Conservation (phyloP, 2,329 filamentous ascomycete genomes). For the Sporothrix humicola region DNA sequence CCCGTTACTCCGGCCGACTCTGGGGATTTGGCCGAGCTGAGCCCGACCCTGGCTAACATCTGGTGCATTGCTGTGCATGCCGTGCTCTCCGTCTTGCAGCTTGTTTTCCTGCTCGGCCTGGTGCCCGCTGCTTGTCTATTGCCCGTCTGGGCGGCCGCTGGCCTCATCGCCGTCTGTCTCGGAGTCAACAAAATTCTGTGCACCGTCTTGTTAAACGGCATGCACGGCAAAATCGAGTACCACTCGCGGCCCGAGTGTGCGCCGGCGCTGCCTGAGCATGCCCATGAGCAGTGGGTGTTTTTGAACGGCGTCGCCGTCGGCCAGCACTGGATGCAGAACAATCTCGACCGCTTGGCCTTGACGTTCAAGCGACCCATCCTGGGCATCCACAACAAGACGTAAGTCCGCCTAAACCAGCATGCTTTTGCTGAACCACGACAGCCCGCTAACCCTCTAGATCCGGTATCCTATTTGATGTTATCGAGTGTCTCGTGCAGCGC, state of each 20-base stretch:
- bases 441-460: slow-evolving; percentile 39
- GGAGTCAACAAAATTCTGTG: slow-evolving; percentile 59
- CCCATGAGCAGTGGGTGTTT: slow-evolving; percentile 78
- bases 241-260: slow-evolving; percentile 61
- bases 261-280: slow-evolving; percentile 54
- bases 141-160: slow-evolving; percentile 55
- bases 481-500: slow-evolving; percentile 79
- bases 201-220: slow-evolving; percentile 57
- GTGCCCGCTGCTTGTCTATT: slow-evolving; percentile 58
- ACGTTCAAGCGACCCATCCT: slow-evolving; percentile 74
- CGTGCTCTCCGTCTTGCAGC: slow-evolving; percentile 64
- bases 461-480: slow-evolving; percentile 75
- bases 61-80: slow-evolving; percentile 63
- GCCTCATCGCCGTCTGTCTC: slow-evolving; percentile 53
- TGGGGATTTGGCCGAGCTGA: slow-evolving; percentile 67
- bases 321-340: slow-evolving; percentile 72
- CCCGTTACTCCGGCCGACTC: slow-evolving; percentile 61
- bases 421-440: not conserved
- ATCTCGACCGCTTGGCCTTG: slow-evolving; percentile 71
- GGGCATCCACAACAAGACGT: slow-evolving; percentile 78
- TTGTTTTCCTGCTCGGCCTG: slow-evolving; percentile 63
- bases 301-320: slow-evolving; percentile 73
- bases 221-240: slow-evolving; percentile 54
- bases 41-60: slow-evolving; percentile 62
- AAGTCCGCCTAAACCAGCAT: slow-evolving; percentile 15